phyloP scores from a whole-genome alignment of 1,284 basidiomycete species.

The Stygiomarasmius scandens region DNA sequence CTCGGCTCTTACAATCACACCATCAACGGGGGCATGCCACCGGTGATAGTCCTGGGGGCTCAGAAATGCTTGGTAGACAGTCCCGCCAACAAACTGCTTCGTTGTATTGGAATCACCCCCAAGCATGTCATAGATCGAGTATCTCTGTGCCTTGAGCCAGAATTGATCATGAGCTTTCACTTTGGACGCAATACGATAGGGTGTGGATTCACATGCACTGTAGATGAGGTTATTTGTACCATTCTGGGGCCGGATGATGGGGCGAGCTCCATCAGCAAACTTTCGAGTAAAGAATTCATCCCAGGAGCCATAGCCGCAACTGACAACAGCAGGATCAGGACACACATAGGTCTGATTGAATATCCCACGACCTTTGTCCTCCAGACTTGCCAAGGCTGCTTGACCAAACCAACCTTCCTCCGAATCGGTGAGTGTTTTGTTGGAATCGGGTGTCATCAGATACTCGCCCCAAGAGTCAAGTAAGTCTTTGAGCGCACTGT shows the following conservation, averaged over 20 bases:
- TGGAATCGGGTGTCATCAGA: constrained; percentile 11
- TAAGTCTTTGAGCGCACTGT: constrained; percentile 12
- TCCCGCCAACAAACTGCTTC: constrained; percentile 37
- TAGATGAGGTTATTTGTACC: constrained; percentile 36
- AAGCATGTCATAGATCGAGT: constrained; percentile 31
- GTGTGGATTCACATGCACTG: constrained; percentile 36
- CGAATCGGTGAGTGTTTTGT: constrained; percentile 9
- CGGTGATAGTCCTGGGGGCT: constrained; percentile 44
- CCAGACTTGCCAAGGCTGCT: background rate
- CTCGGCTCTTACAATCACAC: constrained; percentile 37
- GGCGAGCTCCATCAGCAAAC: constrained; percentile 42
- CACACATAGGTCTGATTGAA: constrained; percentile 41
- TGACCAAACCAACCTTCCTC: constrained; percentile 16
- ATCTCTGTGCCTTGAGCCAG: constrained; percentile 35
- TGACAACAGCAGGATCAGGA: constrained; percentile 34
- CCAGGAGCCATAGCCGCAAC: constrained; percentile 53
- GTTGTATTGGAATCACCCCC: constrained; percentile 17
- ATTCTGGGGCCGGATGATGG: constrained; percentile 38
- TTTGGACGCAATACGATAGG: constrained; percentile 30
- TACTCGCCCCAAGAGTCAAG: constrained; percentile 14
- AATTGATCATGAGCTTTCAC: constrained; percentile 31
- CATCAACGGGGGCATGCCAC: constrained; percentile 45
- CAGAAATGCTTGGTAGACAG: constrained; percentile 49
- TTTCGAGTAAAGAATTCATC: constrained; percentile 57
- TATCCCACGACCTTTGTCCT: background rate